A percentile compares a stretch with the other conserved stretches of the same genome.
phyloP scores from a whole-genome alignment of 73 alveolate genomes.

The Tetrahymena elliotti region DNA sequence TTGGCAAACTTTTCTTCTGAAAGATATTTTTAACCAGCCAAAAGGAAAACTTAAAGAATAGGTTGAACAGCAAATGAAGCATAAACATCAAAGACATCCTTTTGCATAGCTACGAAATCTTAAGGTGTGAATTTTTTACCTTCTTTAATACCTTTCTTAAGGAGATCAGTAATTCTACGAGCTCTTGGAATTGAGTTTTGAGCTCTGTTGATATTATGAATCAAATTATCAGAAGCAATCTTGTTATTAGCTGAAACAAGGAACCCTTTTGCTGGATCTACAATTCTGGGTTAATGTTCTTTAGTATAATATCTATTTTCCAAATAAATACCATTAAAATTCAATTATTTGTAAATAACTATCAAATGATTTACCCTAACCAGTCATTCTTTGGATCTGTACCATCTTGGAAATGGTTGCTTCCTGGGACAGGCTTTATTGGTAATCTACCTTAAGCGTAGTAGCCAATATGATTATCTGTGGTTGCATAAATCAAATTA shows the following conservation, averaged over 20 bases:
- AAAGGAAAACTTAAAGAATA: neutral
- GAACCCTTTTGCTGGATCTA: constrained; percentile 31
- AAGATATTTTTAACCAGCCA: neutral
- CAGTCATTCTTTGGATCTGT: neutral
- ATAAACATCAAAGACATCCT: constrained; percentile 15
- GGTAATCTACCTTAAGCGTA: constrained; percentile 24
- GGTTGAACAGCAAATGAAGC: neutral
- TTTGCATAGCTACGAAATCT: neutral
- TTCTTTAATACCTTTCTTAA: neutral
- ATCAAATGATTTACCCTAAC: neutral
- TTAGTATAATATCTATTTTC: neutral
- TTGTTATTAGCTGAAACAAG: constrained; percentile 30
- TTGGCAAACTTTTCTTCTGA: neutral
- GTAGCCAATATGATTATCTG: constrained; percentile 35
- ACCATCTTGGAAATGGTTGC: neutral
- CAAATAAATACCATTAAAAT: neutral
- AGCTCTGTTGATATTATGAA: constrained; percentile 12
- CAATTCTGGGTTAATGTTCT: neutral
- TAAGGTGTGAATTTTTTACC: constrained; percentile 9
- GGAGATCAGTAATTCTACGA: constrained; percentile 12
- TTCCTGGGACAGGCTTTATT: constrained; percentile 13
- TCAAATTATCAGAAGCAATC: constrained; percentile 11
- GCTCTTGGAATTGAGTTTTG: constrained; percentile 26
- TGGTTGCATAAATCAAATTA: constrained; percentile 15
- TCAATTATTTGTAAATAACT: neutral